A percentile compares a stretch with the other conserved stretches of the same genome.
Conservation (phyloP, 1,284 basidiomycete genomes). For the Gymnopus androsaceus region DNA sequence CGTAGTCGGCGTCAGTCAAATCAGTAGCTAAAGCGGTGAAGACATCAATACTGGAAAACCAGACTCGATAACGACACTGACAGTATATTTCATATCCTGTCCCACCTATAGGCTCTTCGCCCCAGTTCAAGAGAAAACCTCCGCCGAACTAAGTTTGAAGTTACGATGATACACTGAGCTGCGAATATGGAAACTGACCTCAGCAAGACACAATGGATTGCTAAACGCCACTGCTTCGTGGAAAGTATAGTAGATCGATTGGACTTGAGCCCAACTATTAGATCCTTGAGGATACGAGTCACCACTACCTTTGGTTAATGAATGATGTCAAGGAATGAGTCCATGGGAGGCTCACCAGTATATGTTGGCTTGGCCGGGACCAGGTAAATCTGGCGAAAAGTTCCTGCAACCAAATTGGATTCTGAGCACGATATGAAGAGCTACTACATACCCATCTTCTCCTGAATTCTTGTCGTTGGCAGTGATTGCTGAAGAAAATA, state of each 20-base stretch:
- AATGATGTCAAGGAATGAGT: not conserved
- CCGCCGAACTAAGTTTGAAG: slow-evolving; percentile 52
- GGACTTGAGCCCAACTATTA: slow-evolving; percentile 47
- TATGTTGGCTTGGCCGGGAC: slow-evolving; percentile 46
- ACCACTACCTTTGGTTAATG: slow-evolving; percentile 31
- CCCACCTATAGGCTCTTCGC: slow-evolving; percentile 37
- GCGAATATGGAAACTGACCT: slow-evolving; percentile 31
- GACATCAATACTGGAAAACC: not conserved
- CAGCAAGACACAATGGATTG: slow-evolving; percentile 51
- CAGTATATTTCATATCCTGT: slow-evolving; percentile 54
- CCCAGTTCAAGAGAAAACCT: slow-evolving; percentile 49
- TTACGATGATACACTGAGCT: not conserved
- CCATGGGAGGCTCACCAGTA: slow-evolving; percentile 42
- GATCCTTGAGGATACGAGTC: slow-evolving; percentile 52
- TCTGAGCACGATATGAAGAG: not conserved
- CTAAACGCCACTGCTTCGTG: slow-evolving; percentile 45
- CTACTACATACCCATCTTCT: slow-evolving; percentile 28
- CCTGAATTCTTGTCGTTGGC: slow-evolving; percentile 51
- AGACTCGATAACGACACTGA: slow-evolving; percentile 24
- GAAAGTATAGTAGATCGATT: slow-evolving; percentile 46
- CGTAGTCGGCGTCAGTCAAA: slow-evolving; percentile 44
- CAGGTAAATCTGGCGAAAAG: slow-evolving; percentile 47
- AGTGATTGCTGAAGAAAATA: slow-evolving; percentile 39
- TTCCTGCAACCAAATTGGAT: slow-evolving; percentile 28
- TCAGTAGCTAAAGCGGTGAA: slow-evolving; percentile 31